Evolutionary conservation across 2,329 filamentous ascomycete genomes (phyloP).

Genomic region (Pseudodiploospora longispora): DNA sequence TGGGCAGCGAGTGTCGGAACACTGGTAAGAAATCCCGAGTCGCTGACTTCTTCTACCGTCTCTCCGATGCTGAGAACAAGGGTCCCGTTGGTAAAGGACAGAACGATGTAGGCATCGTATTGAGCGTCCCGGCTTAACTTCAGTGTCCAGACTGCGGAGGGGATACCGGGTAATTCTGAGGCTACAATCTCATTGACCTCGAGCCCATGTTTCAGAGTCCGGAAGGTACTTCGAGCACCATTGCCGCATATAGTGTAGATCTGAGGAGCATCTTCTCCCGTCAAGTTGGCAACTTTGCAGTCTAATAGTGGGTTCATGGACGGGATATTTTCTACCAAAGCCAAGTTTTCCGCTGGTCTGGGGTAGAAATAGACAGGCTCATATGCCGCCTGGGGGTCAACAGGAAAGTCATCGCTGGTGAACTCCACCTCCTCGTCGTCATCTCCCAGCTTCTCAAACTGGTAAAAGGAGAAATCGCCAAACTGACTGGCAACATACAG

Average conservation of each 20-base stretch:
- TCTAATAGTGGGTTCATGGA: conserved; percentile 88
- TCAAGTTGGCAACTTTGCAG: conserved; percentile 85
- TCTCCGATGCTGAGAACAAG: conserved; percentile 92
- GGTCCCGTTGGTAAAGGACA: conserved; percentile 85
- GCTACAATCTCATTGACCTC: conserved; percentile 95
- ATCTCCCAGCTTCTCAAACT: conserved; percentile 94
- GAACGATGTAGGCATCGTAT: conserved; percentile 90
- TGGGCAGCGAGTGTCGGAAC: conserved; percentile 89
- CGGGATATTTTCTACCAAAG: conserved; percentile 74
- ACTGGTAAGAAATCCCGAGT: conserved; percentile 83
- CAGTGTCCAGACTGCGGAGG: conserved; percentile 90
- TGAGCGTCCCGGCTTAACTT: conserved; percentile 75
- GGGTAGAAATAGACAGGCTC: conserved; percentile 80
- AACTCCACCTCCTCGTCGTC: conserved; percentile 88
- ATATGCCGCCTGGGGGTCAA: conserved; percentile 64
- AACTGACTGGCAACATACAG: conserved; percentile 88
- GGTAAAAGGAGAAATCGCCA: conserved; percentile 90
- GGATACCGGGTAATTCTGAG: conserved; percentile 80
- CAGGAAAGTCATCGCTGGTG: conserved; percentile 71
- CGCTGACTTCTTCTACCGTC: conserved; percentile 89
- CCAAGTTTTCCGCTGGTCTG: conserved; percentile 70
- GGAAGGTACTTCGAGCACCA: conserved; percentile 81
- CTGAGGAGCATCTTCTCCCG: conserved; percentile 88
- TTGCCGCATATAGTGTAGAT: conserved; percentile 90
- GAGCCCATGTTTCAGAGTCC: conserved; percentile 84